Conservation (phyloP, 768 basidiomycete species). For the Gymnopilus dilepis region DNA sequence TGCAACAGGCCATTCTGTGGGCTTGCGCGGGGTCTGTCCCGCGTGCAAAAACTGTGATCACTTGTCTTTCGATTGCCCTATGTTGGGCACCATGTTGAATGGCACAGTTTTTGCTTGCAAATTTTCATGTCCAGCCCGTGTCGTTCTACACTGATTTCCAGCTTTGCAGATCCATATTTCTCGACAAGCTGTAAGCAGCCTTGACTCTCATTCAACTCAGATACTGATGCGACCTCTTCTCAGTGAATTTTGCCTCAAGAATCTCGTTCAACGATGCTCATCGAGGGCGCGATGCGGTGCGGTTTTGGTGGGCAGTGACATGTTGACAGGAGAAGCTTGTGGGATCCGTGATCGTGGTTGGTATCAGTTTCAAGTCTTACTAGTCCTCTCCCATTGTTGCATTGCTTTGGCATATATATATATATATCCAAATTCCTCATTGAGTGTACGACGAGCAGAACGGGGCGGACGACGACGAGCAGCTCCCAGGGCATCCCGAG, state of each 20-base stretch:
- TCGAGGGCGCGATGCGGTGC: no score
- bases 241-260: no score
- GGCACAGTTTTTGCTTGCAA: background rate
- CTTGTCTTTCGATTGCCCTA: background rate
- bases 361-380: no score
- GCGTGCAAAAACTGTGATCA: background rate
- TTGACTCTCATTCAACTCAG: background rate
- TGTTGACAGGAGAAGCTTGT: no score
- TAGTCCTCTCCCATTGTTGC: background rate
- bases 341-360: no score
- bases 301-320: no score
- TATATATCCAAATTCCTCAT: background rate
- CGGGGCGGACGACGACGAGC: background rate
- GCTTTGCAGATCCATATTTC: background rate
- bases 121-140: background rate
- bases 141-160: background rate
- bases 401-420: background rate
- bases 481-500: background rate
- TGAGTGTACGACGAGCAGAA: background rate
- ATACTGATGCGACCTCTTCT: no score
- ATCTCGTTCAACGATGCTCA: no score
- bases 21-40: background rate
- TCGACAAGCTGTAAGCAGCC: background rate
- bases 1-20: background rate
- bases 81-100: slow-evolving; percentile 8